Evolutionary conservation across 1,139 yeast genomes (phyloP), one percentile per base, ranked within the genome.

Genomic region (Suhomyces kunorum): DNA sequence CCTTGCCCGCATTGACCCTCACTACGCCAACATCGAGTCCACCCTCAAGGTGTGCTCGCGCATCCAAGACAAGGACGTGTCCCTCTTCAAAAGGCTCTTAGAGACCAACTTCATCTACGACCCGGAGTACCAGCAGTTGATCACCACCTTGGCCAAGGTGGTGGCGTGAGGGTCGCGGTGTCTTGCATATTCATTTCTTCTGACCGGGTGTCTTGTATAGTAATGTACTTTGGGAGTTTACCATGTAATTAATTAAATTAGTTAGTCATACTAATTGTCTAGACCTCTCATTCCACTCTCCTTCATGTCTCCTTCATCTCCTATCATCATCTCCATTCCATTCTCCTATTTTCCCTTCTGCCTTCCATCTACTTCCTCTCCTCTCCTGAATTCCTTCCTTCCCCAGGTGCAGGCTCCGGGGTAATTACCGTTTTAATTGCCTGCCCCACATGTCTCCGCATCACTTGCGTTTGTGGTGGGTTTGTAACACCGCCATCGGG

Each of bases 71-170:
- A 38, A 41, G 14, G 49, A 45, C 22, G 39, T 40, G 7, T 28
- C 37, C 12, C 30, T 33, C 18, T 45, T 45, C 38, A 41, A 36
- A 27, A 22, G 32, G n/a, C 15, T 40, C 16, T 28, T 45, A 34
- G 47, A 45, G 14, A 15, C 42, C 15, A 36, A 39, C 25, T 45
- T 41, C 28, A 45, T 39, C 30, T 17, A 42, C 28, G 37, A 43
- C 32, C 9, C 35, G 8, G 42, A 39, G 9, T 41, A 24, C 26
- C 39, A 35, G 9, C 41, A 27, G 19, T 39, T 43, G 32, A 33
- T 37, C 5, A 31, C 33, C 23, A 14, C 32, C 6, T 39, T 39
- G 30, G 20, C 27, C 18, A 23, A 16, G 17, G 19, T 32, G 25
- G 39, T 39, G 23, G 43, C 31, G 7, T 24, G n/a, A 6, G 5